Base-by-base conservation (phyloP, 805 yeast species). In the Hermanozyma aechmeae region DNA sequence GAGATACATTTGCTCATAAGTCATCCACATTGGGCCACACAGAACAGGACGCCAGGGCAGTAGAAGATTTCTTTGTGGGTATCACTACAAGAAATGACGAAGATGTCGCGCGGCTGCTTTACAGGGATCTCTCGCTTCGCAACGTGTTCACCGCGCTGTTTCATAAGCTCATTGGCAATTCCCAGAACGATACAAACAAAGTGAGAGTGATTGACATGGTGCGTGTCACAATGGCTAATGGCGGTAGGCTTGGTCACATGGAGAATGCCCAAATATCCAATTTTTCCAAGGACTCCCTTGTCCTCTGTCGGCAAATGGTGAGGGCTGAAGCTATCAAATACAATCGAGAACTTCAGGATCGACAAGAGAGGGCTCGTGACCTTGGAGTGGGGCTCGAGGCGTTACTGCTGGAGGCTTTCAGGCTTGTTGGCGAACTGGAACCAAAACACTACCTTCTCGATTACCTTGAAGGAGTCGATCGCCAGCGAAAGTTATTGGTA, bases 391-490 rank as follows among this genome's bases (percentile, higher is more conserved):
- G 58, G 23, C 79, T 76, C 47, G 64, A 68, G 30, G 46, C 57
- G 6, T 42, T 75, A 30, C 71, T 67, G 30, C 34, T 57, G 3
- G 76, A 67, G 34, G 47, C 61, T 1, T 48, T 48, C 4, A 42
- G 73, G 27, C 42, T 68, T 16, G 33, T 56, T 11, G 15, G 24
- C 3, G 40, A 32, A 7, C 28, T 32, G 11, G 27, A 26, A 8
- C 13, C 29, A 7, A 37, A 41, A 1, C 45, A 43, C 5, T 77
- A 76, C 68, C 49, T 62, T 2, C 51, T 83, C 7, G 93, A 82
- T 45, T 66, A 69, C 17, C 73, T 78, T 28, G 94, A 84, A 46
- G 81, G 83, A 19, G 58, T 65, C 16, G 75, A 77, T 40, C 56
- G 89, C 38, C 78, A 73, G 71, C 60, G 87, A 35, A 75, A 66